These are phyloP conservation scores for Fusarium mundagurra DNA, from an alignment of 2,329 filamentous ascomycete species.

Conservation along the genomic window DNA sequence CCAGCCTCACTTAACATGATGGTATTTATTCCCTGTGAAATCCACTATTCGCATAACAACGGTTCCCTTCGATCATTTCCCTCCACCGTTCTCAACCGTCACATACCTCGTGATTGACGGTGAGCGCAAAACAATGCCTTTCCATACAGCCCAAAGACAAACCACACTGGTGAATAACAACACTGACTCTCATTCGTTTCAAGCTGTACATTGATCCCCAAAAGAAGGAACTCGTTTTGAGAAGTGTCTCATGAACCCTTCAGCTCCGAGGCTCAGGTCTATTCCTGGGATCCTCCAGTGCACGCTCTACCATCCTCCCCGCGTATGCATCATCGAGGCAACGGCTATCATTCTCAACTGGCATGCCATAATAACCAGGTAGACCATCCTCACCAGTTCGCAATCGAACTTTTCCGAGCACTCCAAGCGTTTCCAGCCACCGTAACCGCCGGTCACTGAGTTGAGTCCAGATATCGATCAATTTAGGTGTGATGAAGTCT, in stretches of 20 bases:
- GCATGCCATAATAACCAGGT: not conserved
- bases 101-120: too few species aligned
- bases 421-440: not conserved
- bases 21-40: fast-evolving
- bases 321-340: fast-evolving
- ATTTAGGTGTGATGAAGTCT: too few species aligned
- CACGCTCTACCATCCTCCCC: fast-evolving
- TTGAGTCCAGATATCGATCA: fast-evolving
- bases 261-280: not conserved
- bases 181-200: too few species aligned
- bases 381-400: fast-evolving
- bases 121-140: too few species aligned
- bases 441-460: fast-evolving
- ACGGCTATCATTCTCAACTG: not conserved
- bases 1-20: not conserved
- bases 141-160: too few species aligned
- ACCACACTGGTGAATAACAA: too few species aligned
- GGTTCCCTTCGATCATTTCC: not conserved
- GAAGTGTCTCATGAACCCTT: not conserved
- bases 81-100: not conserved
- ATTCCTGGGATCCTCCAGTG: not conserved
- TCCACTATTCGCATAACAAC: not conserved
- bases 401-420: fast-evolving
- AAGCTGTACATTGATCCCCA: not conserved
- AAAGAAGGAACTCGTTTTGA: not conserved